Conservation (phyloP, 352 stramenopile species). For the Globisporangium nunn region DNA sequence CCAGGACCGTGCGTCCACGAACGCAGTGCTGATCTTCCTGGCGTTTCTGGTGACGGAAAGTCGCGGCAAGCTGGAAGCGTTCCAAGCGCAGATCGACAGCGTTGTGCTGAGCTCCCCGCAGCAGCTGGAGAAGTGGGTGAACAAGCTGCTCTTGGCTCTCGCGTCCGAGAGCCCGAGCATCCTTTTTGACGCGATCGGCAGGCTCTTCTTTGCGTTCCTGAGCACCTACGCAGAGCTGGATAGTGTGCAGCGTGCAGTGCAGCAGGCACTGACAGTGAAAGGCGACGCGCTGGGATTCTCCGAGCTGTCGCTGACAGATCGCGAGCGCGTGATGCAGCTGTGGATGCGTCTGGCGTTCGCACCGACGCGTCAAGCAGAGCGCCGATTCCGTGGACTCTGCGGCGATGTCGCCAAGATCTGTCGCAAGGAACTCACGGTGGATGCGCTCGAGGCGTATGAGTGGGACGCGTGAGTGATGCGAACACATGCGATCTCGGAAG, state of each 20-base stretch:
- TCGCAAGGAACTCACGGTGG: constrained; percentile 52
- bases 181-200: constrained; percentile 45
- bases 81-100: constrained; percentile 36
- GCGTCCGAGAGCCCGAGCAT: constrained; percentile 44
- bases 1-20: constrained; percentile 56
- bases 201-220: constrained; percentile 47
- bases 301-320: constrained; percentile 30
- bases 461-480: constrained; percentile 19
- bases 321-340: constrained; percentile 44
- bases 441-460: constrained; percentile 50
- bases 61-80: constrained; percentile 31
- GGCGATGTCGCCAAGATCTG: constrained; percentile 72
- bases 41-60: constrained; percentile 56
- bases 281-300: constrained; percentile 31
- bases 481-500: background rate
- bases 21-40: constrained; percentile 62
- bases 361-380: constrained; percentile 43
- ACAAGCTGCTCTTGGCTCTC: constrained; percentile 40
- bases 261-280: constrained; percentile 23
- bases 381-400: constrained; percentile 53
- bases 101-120: constrained; percentile 22
- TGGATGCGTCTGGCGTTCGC: constrained; percentile 50
- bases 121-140: constrained; percentile 43
- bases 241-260: constrained; percentile 20
- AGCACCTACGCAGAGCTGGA: constrained; percentile 33